These are phyloP conservation scores for Chlorella sp. DNA, from an alignment of 139 green algal species.

Conservation along the genomic window DNA sequence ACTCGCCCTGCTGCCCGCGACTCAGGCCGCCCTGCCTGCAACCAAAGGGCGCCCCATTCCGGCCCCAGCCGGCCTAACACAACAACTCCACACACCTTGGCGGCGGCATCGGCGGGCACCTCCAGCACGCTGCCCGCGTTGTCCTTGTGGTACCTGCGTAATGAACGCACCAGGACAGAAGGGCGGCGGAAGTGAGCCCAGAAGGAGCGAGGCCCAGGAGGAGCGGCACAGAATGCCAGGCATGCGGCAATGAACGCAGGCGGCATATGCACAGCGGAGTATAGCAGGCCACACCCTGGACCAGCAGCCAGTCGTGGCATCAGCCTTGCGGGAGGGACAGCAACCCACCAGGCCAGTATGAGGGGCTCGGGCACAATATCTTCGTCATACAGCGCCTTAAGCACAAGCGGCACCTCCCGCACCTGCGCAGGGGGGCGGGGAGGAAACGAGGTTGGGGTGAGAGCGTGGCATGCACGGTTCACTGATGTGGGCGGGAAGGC, in stretches of 20 bases:
- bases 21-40: no score
- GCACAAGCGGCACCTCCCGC: conserved; percentile 74
- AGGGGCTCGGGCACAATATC: conserved; percentile 90
- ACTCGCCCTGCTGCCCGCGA: no score
- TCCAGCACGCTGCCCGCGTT: conserved; percentile 72
- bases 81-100: neutral
- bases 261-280: neutral
- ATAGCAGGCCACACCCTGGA: neutral
- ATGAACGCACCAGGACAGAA: neutral
- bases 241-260: neutral
- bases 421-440: no score
- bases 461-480: no score
- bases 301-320: no score
- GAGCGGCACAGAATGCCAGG: neutral
- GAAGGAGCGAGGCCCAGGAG: neutral
- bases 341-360: conserved; percentile 76
- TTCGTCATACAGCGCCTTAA: conserved; percentile 92
- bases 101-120: conserved; percentile 54
- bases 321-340: no score
- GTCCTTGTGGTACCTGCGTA: conserved; percentile 40
- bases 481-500: no score
- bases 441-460: no score
- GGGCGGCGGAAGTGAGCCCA: neutral
- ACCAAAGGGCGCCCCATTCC: no score
- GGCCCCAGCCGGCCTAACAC: no score